Percentiles rank a stretch among this genome's conserved stretches.
These are phyloP conservation scores for Poteriospumella lacustris DNA, from an alignment of 108 stramenopile genomes.

Conservation along the genomic window DNA sequence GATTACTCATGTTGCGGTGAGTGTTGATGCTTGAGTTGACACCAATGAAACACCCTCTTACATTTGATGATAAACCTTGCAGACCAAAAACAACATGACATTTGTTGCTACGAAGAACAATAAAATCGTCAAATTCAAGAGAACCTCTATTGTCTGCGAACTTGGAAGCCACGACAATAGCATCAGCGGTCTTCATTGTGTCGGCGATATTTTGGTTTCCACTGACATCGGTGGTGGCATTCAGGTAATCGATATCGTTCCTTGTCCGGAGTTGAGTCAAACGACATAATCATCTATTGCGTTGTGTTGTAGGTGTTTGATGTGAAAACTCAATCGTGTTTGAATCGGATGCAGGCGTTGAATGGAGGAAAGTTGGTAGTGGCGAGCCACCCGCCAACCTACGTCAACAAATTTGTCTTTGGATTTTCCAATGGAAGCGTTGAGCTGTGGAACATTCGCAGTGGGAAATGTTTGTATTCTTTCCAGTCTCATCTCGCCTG, in stretches of 20 bases:
- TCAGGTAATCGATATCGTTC: background rate
- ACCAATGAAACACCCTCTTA: background rate
- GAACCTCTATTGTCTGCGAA: background rate
- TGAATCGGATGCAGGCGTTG: background rate
- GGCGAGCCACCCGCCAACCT: conserved; percentile 5
- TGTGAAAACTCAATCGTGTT: background rate
- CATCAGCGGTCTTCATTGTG: background rate
- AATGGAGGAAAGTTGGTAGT: background rate
- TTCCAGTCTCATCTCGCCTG: background rate
- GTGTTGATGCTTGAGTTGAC: background rate
- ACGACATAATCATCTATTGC: background rate
- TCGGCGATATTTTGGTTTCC: too few species aligned
- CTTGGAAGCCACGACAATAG: background rate
- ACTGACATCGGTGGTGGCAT: too few species aligned
- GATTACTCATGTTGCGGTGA: background rate
- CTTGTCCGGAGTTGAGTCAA: background rate
- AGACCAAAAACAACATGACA: too few species aligned
- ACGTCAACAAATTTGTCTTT: conserved; percentile 22
- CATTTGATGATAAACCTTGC: background rate
- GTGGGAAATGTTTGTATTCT: background rate
- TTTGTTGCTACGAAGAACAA: background rate
- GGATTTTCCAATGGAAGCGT: conserved; percentile 3
- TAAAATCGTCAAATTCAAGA: background rate
- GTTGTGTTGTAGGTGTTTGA: background rate
- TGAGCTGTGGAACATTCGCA: conserved; percentile 23